Percentiles rank a stretch among this genome's conserved stretches.
Evolutionary conservation across 768 basidiomycete species (phyloP).

Genomic region (Tricholoma saponaceum): DNA sequence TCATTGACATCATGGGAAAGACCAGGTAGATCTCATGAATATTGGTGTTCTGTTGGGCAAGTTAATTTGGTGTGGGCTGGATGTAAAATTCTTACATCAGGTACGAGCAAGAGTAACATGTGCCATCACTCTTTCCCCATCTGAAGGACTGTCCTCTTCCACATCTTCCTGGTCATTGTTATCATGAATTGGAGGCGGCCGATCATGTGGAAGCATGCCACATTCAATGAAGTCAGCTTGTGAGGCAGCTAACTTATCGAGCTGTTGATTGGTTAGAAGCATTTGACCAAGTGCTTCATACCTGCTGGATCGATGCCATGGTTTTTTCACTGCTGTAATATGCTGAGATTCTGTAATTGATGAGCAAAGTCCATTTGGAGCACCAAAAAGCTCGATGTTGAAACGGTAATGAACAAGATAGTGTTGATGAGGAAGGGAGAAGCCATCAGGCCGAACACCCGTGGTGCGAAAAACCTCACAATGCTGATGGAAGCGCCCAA

Average conservation of each 20-base stretch:
- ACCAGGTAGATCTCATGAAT: too few species aligned
- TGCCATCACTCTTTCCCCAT: too few species aligned
- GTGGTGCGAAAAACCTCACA: neutral
- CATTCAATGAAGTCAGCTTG: constrained; percentile 10
- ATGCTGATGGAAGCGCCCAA: neutral
- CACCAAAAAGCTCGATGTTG: neutral
- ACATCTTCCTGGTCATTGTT: too few species aligned
- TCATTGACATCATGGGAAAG: too few species aligned
- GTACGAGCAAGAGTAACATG: too few species aligned
- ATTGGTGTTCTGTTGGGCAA: neutral
- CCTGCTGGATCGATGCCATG: neutral
- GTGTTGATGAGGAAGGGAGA: neutral
- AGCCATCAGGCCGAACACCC: neutral
- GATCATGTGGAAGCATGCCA: constrained; percentile 12
- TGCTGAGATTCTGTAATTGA: neutral
- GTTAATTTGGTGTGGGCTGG: too few species aligned
- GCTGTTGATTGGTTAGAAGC: constrained; percentile 12
- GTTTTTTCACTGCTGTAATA: neutral
- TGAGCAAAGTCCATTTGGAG: neutral
- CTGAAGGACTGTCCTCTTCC: too few species aligned
- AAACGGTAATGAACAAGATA: neutral
- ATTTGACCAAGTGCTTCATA: neutral
- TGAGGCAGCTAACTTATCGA: constrained; percentile 22
- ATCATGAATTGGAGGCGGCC: neutral
- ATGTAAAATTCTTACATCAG: too few species aligned